Evolutionary conservation across 1,139 yeast species (phyloP).

Genomic region (Hemisphaericaspora xylofermentans): DNA sequence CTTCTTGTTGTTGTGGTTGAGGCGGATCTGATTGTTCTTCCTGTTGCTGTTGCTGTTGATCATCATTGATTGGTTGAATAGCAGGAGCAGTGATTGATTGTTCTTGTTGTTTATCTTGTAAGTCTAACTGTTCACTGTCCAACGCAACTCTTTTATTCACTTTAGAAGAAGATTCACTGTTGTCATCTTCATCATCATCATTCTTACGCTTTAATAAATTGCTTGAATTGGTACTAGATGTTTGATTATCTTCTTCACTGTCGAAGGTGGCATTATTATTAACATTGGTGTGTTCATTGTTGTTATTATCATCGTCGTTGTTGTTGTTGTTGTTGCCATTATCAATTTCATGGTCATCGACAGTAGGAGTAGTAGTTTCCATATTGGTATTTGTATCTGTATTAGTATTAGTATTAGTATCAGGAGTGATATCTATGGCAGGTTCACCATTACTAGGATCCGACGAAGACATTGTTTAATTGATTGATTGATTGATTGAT

Average conservation of each 20-base stretch:
- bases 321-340: not conserved
- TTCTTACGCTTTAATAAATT: conserved; percentile 66
- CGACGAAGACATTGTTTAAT: not conserved
- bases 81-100: conserved; percentile 44
- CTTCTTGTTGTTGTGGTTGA: conserved; percentile 6
- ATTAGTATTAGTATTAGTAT: not conserved
- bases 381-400: not conserved
- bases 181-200: conserved; percentile 51
- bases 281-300: not conserved
- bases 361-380: not conserved
- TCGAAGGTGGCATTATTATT: not conserved
- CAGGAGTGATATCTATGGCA: not conserved
- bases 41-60: conserved; percentile 9
- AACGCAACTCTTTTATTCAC: conserved; percentile 66
- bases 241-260: not conserved
- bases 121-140: conserved; percentile 51
- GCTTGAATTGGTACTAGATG: conserved; percentile 7
- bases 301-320: not conserved
- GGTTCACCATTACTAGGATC: not conserved
- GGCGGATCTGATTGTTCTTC: too few relatives aligned
- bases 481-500: not conserved
- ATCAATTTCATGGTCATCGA: not conserved
- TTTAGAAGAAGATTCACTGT: conserved; percentile 24
- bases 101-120: conserved; percentile 35
- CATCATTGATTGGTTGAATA: conserved; percentile 7